Evolutionary conservation across 108 stramenopile species (phyloP).

Genomic region (Epipyxis sp.): DNA sequence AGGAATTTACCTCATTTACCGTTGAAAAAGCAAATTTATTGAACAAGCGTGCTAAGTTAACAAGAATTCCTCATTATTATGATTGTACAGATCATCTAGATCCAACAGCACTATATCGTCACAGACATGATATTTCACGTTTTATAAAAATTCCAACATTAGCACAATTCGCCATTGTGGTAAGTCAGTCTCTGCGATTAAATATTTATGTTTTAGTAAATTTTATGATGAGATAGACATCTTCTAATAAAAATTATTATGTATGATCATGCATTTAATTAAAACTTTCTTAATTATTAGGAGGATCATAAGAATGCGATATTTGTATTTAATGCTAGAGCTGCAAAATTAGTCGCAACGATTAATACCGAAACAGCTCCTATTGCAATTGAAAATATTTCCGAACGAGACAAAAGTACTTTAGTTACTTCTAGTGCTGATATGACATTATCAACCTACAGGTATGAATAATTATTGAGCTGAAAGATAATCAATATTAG

Average conservation of each 20-base stretch:
- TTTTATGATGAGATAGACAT: conserved; percentile 34
- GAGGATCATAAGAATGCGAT: conserved; percentile 47
- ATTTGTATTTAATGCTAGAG: conserved; percentile 34
- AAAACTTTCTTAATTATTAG: not conserved
- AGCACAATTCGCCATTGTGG: conserved; percentile 39
- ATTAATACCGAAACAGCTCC: conserved; percentile 38
- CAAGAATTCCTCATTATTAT: conserved; percentile 40
- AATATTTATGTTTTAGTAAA: conserved; percentile 35
- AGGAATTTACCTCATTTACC: conserved; percentile 46
- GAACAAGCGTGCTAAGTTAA: conserved; percentile 42
- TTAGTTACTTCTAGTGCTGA: conserved; percentile 49
- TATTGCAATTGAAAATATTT: conserved; percentile 44
- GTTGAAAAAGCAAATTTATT: conserved; percentile 47
- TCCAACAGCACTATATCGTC: not conserved
- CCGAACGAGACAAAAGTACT: conserved; percentile 30
- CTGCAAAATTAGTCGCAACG: conserved; percentile 19
- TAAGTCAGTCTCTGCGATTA: conserved; percentile 30
- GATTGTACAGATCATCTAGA: conserved; percentile 31
- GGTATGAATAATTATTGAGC: too few relatives aligned
- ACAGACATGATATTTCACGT: conserved; percentile 1
- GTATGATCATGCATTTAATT: not conserved
- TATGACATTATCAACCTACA: conserved; percentile 46
- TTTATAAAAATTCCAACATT: conserved; percentile 8
- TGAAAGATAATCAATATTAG: too few relatives aligned
- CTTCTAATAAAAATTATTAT: conserved; percentile 33